Evolutionary conservation across 106 monocot species (phyloP), one percentile per base, ranked within the genome.

Genomic region (Apostasia shenzhenica): DNA sequence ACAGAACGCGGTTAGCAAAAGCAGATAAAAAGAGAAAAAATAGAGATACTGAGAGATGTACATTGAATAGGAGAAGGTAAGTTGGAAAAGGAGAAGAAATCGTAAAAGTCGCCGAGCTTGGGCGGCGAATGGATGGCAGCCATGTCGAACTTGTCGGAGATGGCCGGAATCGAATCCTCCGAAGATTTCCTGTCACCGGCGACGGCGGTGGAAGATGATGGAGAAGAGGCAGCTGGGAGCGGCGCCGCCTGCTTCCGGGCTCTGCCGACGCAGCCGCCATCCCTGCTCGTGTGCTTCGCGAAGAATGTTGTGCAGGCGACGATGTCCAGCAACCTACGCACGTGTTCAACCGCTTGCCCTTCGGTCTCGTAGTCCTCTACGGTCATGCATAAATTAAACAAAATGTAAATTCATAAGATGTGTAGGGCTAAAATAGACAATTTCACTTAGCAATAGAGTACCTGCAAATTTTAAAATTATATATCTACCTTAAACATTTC

Each of bases 91-190:
- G 83, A 86, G 89, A 95, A 92, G 81, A 95, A 95, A 6, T 92
- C 91, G 70, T 92, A 95, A 82, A 95, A 95, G 56, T 92, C 89
- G 40, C 84, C 77, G 58, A 95, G 82, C 82, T 82, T 95, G 41
- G 91, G 91, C 0, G 76, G 77, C 47, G 86, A 88, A 13, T 89
- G 91, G 72, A 95, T 95, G 43, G 95, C 88, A 38, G 84, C 88
- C 95, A 95, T 95, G 86, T 92, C 95, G 76, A 84, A 92, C 78
- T 74, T 76, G 56, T 83, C 88, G 54, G 95, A 95, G n/a, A 95
- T 89, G 7, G 89, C 80, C n/a, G 95, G 92, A 10, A 79, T 37
- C 1, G 69, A 46, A 9, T 13, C 78, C 13, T 72, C 80, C 58
- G 51, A 54, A 3, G 53, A 52, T 37, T 70, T 26, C 59, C 49